A percentile compares a stretch with the other conserved stretches of the same genome.
phyloP scores from a whole-genome alignment of 192 early-diverging fungal species.

The Endogone sp. region DNA sequence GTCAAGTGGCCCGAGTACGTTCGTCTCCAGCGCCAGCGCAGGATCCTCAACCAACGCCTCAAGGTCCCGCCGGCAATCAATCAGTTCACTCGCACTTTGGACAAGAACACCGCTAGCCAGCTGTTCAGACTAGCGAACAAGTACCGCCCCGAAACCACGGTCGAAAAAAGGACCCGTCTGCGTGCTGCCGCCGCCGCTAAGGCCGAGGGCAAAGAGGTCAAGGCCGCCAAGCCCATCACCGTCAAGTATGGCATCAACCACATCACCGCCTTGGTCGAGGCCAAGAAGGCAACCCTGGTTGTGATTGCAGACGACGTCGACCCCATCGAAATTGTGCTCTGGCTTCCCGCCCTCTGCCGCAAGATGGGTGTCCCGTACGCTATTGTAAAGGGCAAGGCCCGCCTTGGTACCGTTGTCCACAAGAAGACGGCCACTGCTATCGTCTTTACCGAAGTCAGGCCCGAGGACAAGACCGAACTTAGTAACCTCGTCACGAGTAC shows the following conservation, averaged over 20 bases:
- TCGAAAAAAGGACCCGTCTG: constrained; percentile 95
- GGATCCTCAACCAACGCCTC: constrained; percentile 95
- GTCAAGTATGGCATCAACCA: constrained; percentile 99
- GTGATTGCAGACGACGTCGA: constrained; percentile 99
- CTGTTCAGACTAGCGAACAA: constrained; percentile 98
- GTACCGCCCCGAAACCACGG: constrained; percentile 98
- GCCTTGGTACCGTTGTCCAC: constrained; percentile 98
- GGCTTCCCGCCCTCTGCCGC: constrained; percentile 99
- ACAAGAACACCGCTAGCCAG: constrained; percentile 99
- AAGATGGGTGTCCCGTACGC: constrained; percentile 99
- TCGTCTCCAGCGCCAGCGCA: constrained; percentile 97
- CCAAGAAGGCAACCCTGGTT: constrained; percentile 98
- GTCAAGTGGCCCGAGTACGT: constrained; percentile 99
- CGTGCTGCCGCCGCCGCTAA: constrained; percentile 82
- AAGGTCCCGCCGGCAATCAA: constrained; percentile 99
- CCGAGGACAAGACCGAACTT: constrained; percentile 94
- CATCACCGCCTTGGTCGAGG: constrained; percentile 95
- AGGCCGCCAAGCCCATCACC: constrained; percentile 88
- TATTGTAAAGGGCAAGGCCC: constrained; percentile 99
- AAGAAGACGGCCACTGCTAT: constrained; percentile 99
- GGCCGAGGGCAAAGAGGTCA: constrained; percentile 80
- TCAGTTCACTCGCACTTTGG: constrained; percentile 97
- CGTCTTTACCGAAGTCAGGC: constrained; percentile 88
- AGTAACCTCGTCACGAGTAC: constrained; percentile 82
- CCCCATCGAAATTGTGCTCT: constrained; percentile 98